phyloP scores from a whole-genome alignment of 371 early-diverging fungal species.

The Mortierella sp. region DNA sequence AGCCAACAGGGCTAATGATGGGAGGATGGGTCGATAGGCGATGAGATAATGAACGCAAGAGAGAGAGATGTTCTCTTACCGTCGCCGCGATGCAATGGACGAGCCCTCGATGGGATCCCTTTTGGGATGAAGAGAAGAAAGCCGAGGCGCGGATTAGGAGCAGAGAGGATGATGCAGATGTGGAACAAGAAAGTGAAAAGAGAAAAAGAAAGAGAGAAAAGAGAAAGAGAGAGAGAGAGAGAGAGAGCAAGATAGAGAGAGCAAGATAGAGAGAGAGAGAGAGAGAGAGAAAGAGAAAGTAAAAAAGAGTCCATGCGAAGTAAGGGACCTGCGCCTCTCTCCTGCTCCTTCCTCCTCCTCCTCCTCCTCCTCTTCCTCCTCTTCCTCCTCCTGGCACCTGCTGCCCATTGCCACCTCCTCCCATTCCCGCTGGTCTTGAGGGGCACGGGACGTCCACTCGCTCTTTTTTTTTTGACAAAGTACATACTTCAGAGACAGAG shows the following conservation, averaged over 20 bases:
- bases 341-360: conserved; percentile 2
- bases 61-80: no score
- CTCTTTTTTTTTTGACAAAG: background rate
- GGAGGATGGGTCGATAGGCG: no score
- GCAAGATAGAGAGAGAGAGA: background rate
- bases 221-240: background rate
- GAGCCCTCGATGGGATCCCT: no score
- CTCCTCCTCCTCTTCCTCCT: conserved; percentile 1
- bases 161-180: no score
- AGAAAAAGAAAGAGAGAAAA: background rate
- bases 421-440: background rate
- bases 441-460: background rate
- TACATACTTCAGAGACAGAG: no score
- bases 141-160: no score
- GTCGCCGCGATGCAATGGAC: no score
- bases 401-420: background rate
- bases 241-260: background rate
- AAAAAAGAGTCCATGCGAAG: background rate
- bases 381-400: background rate
- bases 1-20: no score
- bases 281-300: background rate
- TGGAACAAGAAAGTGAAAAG: no score
- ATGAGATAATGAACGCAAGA: no score
- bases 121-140: no score
- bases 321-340: background rate